Percentiles rank a stretch among this genome's conserved stretches.
These are phyloP conservation scores for Beauveria pseudobassiana DNA, from an alignment of 2,329 filamentous ascomycete species.

Conservation along the genomic window DNA sequence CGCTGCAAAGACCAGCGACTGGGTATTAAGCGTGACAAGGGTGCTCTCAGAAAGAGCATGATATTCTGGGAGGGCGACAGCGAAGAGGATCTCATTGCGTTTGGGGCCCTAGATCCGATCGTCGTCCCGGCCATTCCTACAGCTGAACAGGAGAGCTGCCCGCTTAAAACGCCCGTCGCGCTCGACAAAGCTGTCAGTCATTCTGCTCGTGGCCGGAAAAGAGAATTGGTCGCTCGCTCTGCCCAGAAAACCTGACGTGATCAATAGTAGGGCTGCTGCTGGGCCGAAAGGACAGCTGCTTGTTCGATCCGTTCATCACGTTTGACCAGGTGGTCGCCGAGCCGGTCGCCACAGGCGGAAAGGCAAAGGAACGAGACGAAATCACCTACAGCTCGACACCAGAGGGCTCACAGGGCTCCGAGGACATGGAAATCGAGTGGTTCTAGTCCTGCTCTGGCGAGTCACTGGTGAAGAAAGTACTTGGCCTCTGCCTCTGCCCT, in stretches of 20 bases:
- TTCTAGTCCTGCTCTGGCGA: neutral
- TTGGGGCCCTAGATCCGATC: neutral
- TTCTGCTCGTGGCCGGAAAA: too few relatives aligned
- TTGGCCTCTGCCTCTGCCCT: neutral
- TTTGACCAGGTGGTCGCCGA: too few relatives aligned
- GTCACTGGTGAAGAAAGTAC: neutral
- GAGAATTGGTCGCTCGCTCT: too few relatives aligned
- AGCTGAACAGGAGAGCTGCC: too few relatives aligned
- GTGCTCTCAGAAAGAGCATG: neutral
- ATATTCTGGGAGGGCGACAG: conserved; percentile 3
- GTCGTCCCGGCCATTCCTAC: too few relatives aligned
- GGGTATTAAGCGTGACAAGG: neutral
- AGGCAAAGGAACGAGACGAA: neutral
- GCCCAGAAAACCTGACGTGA: too few relatives aligned
- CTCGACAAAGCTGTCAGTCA: too few relatives aligned
- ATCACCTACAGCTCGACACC: neutral
- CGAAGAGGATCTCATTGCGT: neutral
- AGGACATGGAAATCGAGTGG: conserved; percentile 4
- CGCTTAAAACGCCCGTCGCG: too few relatives aligned
- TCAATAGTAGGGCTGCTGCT: too few relatives aligned
- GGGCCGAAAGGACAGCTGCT: neutral
- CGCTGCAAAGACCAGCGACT: neutral
- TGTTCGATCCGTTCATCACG: too few relatives aligned
- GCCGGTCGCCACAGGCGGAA: neutral
- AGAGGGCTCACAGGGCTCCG: neutral